phyloP scores from a whole-genome alignment of 192 early-diverging fungal species.

The Coemansia erecta region DNA sequence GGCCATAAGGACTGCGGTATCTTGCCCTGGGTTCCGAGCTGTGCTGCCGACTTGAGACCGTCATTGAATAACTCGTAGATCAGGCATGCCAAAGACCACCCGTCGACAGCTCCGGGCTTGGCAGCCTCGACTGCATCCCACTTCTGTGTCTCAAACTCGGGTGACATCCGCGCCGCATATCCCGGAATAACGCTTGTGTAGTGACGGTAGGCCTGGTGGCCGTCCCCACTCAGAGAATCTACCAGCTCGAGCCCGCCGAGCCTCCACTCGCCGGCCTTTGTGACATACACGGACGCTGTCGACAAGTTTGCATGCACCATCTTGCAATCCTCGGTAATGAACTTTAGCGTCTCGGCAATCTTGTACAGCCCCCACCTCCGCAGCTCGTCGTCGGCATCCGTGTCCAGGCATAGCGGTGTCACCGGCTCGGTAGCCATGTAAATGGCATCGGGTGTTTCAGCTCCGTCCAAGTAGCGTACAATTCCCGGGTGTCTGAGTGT shows the following conservation, averaged over 20 bases:
- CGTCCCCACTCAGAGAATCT: constrained; percentile 62
- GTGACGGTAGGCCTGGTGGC: constrained; percentile 23
- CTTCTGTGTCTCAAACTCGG: constrained; percentile 30
- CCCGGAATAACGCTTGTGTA: constrained; percentile 30
- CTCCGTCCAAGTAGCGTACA: constrained; percentile 80
- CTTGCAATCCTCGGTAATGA: constrained; percentile 80
- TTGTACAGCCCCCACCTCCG: constrained; percentile 87
- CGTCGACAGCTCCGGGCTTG: constrained; percentile 63
- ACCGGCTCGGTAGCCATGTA: constrained; percentile 89
- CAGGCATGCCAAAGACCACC: constrained; percentile 79
- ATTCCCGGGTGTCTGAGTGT: constrained; percentile 91
- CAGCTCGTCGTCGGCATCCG: constrained; percentile 59
- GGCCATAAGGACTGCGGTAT: constrained; percentile 64
- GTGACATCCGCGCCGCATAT: constrained; percentile 40
- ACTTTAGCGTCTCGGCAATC: constrained; percentile 79
- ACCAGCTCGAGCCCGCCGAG: constrained; percentile 86
- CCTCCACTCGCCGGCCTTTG: constrained; percentile 92
- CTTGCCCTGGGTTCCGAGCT: constrained; percentile 48
- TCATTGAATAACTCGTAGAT: constrained; percentile 84
- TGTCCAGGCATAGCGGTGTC: constrained; percentile 62
- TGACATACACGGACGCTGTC: constrained; percentile 77
- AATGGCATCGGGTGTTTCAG: constrained; percentile 65
- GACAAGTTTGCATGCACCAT: constrained; percentile 88
- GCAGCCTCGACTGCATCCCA: constrained; percentile 19
- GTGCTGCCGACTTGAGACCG: constrained; percentile 49